These are phyloP conservation scores for Fistulinella prunicolor DNA, from an alignment of 768 basidiomycete genomes.

Conservation along the genomic window DNA sequence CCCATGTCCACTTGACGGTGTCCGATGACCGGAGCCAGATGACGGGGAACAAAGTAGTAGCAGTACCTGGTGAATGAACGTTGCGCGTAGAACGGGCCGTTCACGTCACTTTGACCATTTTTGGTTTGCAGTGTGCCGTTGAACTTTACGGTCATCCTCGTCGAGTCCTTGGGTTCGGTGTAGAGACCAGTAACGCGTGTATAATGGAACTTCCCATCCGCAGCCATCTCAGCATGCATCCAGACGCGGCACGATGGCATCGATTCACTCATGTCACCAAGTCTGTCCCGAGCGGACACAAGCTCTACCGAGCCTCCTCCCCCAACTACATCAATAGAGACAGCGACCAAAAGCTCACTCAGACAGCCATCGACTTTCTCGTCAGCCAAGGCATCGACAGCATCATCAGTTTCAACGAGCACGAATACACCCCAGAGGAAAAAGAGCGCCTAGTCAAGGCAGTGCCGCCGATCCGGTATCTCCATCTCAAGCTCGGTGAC, in stretches of 20 bases:
- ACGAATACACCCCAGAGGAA: conserved; percentile 9
- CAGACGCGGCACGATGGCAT: conserved; percentile 15
- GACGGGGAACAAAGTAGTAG: too few species aligned
- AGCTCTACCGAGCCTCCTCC: conserved; percentile 23
- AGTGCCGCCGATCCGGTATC: conserved; percentile 10
- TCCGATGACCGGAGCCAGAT: too few species aligned
- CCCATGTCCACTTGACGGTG: too few species aligned
- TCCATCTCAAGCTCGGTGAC: conserved; percentile 20
- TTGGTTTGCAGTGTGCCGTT: too few species aligned
- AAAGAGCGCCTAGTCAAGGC: conserved; percentile 4
- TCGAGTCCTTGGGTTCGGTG: too few species aligned
- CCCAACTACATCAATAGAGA: conserved; percentile 13
- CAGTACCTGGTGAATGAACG: too few species aligned
- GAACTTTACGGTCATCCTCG: too few species aligned
- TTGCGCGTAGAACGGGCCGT: too few species aligned
- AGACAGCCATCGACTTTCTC: conserved; percentile 15
- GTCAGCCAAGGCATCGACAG: conserved; percentile 14
- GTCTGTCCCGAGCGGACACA: conserved; percentile 9
- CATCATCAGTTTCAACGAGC: conserved; percentile 22
- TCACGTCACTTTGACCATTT: too few species aligned
- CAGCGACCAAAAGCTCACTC: conserved; percentile 14
- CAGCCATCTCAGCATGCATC: too few species aligned
- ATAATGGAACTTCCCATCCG: too few species aligned
- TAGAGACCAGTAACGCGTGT: background rate
- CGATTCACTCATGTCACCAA: conserved; percentile 14